Percentiles rank a stretch among this genome's conserved stretches.
Conservation (phyloP, 2,329 filamentous ascomycete species). For the Apiospora sp. region DNA sequence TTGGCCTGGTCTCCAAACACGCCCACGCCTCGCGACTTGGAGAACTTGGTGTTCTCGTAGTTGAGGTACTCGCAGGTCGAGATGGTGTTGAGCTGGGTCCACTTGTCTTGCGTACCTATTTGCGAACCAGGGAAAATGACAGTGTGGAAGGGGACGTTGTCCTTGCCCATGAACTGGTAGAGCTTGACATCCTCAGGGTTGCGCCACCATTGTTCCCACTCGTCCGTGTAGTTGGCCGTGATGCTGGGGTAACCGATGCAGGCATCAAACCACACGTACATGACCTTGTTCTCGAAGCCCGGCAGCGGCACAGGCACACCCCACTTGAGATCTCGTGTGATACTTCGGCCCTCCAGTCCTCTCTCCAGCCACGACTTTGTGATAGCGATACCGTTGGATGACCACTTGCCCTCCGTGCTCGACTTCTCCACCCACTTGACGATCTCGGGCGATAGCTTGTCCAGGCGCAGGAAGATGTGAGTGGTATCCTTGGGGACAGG, state of each 20-base stretch:
- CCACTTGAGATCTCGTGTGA: conserved; percentile 94
- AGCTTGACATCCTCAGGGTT: conserved; percentile 76
- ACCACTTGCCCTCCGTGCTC: conserved; percentile 79
- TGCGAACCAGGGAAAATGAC: conserved; percentile 79
- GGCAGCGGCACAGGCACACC: conserved; percentile 68
- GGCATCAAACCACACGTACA: conserved; percentile 78
- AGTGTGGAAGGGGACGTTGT: conserved; percentile 76
- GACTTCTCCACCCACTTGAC: conserved; percentile 79
- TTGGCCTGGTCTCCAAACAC: conserved; percentile 78
- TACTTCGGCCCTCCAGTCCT: conserved; percentile 85
- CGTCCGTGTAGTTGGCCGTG: conserved; percentile 73
- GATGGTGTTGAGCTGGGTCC: conserved; percentile 78
- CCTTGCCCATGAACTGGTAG: conserved; percentile 83
- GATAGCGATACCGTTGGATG: conserved; percentile 76
- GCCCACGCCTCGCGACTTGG: conserved; percentile 75
- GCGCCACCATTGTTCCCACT: conserved; percentile 82
- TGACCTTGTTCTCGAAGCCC: conserved; percentile 68
- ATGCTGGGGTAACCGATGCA: conserved; percentile 82
- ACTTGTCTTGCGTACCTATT: conserved; percentile 73
- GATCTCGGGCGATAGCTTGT: conserved; percentile 81
- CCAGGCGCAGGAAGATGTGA: conserved; percentile 88
- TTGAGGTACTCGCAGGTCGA: conserved; percentile 78
- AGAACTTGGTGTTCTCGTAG: conserved; percentile 77
- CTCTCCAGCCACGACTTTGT: conserved; percentile 84
- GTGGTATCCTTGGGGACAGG: conserved; percentile 85